Conservation (phyloP, 2,329 filamentous ascomycete genomes). For the Calonectria pseudoturangicola region DNA sequence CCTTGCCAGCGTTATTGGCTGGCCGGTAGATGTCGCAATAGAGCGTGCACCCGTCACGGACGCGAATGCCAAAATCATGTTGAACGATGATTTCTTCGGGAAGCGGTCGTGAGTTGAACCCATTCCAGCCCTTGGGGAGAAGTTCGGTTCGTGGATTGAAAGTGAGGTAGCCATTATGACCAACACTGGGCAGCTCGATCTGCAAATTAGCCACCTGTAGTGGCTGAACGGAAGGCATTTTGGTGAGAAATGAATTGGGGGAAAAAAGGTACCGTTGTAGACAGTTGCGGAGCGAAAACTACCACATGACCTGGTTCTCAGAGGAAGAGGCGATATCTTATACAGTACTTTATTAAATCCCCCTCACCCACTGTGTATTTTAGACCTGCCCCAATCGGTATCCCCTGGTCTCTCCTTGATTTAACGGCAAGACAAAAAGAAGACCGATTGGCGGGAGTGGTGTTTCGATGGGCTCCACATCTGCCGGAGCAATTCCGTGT, state of each 20-base stretch:
- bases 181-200: background rate
- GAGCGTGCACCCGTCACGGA: slow-evolving; percentile 65
- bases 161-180: background rate
- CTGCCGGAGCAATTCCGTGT: background rate
- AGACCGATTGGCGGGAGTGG: background rate
- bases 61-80: slow-evolving; percentile 65
- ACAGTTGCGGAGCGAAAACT: background rate
- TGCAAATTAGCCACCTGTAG: background rate
- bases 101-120: background rate
- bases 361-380: background rate
- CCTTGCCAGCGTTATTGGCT: slow-evolving; percentile 55
- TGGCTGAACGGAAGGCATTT: background rate
- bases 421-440: background rate
- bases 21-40: slow-evolving; percentile 68
- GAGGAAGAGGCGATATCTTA: background rate
- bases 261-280: background rate
- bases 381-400: background rate
- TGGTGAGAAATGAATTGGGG: background rate
- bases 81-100: slow-evolving; percentile 62
- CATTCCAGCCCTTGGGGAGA: background rate
- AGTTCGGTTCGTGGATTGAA: background rate
- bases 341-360: background rate
- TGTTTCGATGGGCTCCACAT: background rate
- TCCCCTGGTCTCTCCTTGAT: background rate
- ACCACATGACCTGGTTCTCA: background rate